Conservation (phyloP, 2,329 filamentous ascomycete genomes). For the Scytalidium lignicola region DNA sequence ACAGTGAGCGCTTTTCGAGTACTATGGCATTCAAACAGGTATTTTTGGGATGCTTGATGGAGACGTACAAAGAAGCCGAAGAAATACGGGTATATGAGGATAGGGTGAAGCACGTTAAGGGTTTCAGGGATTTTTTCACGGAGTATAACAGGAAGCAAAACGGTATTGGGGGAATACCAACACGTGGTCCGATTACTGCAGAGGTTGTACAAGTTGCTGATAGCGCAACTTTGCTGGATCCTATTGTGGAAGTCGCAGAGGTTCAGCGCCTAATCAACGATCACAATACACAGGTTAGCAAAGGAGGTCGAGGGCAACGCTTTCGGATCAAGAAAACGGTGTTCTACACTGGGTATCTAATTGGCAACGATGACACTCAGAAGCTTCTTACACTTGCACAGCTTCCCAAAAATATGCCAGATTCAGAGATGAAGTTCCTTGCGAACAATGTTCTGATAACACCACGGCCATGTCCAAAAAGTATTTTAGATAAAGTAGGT, state of each 20-base stretch:
- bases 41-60: slow-evolving; percentile 73
- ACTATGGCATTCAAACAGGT: slow-evolving; percentile 93
- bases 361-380: slow-evolving; percentile 66
- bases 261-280: slow-evolving; percentile 85
- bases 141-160: slow-evolving; percentile 62
- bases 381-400: slow-evolving; percentile 66
- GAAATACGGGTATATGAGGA: slow-evolving; percentile 76
- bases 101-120: slow-evolving; percentile 63
- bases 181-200: slow-evolving; percentile 61
- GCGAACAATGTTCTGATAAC: slow-evolving; percentile 91
- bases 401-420: slow-evolving; percentile 55
- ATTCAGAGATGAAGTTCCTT: slow-evolving; percentile 71
- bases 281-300: slow-evolving; percentile 63
- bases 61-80: slow-evolving; percentile 78
- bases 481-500: slow-evolving; percentile 76
- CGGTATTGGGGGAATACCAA: slow-evolving; percentile 42
- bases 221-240: slow-evolving; percentile 66
- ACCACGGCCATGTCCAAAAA: slow-evolving; percentile 65
- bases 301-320: slow-evolving; percentile 34
- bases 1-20: slow-evolving; percentile 68
- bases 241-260: slow-evolving; percentile 72
- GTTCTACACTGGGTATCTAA: slow-evolving; percentile 89
- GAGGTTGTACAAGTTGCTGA: slow-evolving; percentile 88
- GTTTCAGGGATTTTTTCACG: slow-evolving; percentile 79
- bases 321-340: slow-evolving; percentile 80